These are phyloP conservation scores for Sporothrix globosa DNA, from an alignment of 2,329 filamentous ascomycete genomes.

Conservation along the genomic window DNA sequence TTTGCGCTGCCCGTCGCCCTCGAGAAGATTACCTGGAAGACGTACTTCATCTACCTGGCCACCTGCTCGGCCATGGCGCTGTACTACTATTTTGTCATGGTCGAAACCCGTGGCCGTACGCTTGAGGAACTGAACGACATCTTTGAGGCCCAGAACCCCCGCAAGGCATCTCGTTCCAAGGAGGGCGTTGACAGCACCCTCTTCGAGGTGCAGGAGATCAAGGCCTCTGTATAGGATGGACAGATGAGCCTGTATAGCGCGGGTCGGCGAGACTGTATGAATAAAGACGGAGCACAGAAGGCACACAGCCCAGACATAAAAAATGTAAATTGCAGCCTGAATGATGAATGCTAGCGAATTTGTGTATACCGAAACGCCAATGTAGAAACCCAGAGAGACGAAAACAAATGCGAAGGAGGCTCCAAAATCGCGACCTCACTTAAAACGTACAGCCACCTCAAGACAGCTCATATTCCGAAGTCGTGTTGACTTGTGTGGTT, in stretches of 20 bases:
- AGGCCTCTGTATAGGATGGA: background rate
- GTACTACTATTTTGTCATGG: constrained; percentile 41
- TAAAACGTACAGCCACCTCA: constrained; percentile 32
- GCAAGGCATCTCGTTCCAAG: constrained; percentile 10
- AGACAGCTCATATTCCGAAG: constrained; percentile 34
- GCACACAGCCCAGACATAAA: background rate
- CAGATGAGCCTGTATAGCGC: background rate
- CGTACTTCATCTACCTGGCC: constrained; percentile 29
- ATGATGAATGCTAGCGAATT: background rate
- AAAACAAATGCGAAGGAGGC: background rate
- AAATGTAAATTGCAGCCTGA: background rate
- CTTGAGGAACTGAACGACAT: constrained; percentile 32
- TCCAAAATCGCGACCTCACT: constrained; percentile 1
- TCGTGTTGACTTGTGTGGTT: background rate
- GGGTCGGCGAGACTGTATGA: too few relatives aligned
- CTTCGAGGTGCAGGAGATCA: constrained; percentile 22
- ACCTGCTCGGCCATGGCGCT: constrained; percentile 21
- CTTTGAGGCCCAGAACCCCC: constrained; percentile 30
- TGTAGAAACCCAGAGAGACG: background rate
- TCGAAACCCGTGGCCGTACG: constrained; percentile 49
- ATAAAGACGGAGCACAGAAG: too few relatives aligned
- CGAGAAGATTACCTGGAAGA: constrained; percentile 33
- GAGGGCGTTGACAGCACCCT: constrained; percentile 7
- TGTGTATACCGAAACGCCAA: constrained; percentile 8
- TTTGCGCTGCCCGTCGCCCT: constrained; percentile 40